These are phyloP conservation scores for Polygonum aviculare DNA, from an alignment of 148 eudicot genomes.

Conservation along the genomic window DNA sequence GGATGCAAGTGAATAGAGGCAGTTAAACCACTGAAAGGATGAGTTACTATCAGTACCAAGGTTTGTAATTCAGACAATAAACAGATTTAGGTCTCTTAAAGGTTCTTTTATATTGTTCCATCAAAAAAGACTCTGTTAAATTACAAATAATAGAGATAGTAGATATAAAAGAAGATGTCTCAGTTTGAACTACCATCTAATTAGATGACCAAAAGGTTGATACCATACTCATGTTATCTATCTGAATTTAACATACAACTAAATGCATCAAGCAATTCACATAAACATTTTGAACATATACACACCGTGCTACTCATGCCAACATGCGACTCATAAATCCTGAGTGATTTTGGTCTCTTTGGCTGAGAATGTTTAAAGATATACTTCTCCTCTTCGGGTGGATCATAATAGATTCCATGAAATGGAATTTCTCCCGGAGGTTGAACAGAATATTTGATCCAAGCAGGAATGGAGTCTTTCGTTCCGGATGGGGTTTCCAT, in stretches of 20 bases:
- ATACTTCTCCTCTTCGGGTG: conserved; percentile 89
- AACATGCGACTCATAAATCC: conserved; percentile 89
- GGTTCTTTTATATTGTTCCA: no score
- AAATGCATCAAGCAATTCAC: neutral
- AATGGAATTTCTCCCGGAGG: conserved; percentile 89
- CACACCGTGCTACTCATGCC: conserved; percentile 99
- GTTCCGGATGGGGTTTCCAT: conserved; percentile 98
- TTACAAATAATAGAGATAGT: neutral
- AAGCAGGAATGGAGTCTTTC: conserved; percentile 96
- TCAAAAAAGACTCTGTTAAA: no score
- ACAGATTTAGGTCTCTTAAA: no score
- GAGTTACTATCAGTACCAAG: no score
- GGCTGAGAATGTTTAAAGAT: conserved; percentile 88
- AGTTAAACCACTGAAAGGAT: neutral
- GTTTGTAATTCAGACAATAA: no score
- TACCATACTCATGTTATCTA: neutral
- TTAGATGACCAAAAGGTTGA: neutral
- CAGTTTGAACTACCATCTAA: neutral
- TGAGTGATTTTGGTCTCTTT: conserved; percentile 72
- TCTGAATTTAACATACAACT: neutral
- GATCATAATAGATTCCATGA: conserved; percentile 95
- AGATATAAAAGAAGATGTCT: neutral
- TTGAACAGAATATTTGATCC: conserved; percentile 94
- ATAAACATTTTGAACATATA: conserved; percentile 9
- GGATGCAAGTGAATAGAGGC: neutral